Conservation (phyloP, 495 filamentous ascomycete genomes). For the Trichocladium uniseriatum region DNA sequence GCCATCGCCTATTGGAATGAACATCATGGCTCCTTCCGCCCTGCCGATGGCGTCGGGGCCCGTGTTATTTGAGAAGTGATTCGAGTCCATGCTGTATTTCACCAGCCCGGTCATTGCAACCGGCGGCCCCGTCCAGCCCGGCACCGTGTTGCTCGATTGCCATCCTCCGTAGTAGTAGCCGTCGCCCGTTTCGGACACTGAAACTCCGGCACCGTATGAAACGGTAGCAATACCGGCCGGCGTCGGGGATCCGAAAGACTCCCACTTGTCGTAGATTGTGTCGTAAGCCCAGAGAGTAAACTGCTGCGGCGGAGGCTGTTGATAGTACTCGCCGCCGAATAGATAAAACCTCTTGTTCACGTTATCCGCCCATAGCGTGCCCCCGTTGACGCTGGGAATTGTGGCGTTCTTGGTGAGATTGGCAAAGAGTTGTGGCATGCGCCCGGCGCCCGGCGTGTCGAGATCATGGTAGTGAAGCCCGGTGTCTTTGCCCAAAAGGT, state of each 20-base stretch:
- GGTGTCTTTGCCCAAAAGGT: constrained; percentile 26
- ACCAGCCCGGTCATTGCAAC: constrained; percentile 33
- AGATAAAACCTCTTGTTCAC: constrained; percentile 46
- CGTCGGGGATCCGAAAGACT: constrained; percentile 20
- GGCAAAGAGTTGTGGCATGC: constrained; percentile 42
- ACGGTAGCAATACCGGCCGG: constrained; percentile 14
- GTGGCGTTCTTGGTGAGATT: constrained; percentile 42
- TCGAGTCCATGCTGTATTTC: constrained; percentile 36
- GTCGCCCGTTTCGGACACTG: constrained; percentile 18
- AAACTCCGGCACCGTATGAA: constrained; percentile 18
- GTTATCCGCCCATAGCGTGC: constrained; percentile 42
- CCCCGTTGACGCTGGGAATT: constrained; percentile 38
- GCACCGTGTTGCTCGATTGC: constrained; percentile 35
- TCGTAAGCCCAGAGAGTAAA: constrained; percentile 39
- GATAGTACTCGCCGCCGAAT: constrained; percentile 41
- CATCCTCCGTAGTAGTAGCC: constrained; percentile 39
- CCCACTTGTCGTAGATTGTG: constrained; percentile 37
- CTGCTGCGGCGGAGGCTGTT: constrained; percentile 24
- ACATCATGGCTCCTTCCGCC: constrained; percentile 39
- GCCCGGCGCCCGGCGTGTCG: constrained; percentile 24
- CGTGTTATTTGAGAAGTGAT: constrained; percentile 33
- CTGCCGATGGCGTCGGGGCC: constrained; percentile 37
- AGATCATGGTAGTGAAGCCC: constrained; percentile 43
- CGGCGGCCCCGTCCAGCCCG: constrained; percentile 34
- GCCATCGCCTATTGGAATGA: constrained; percentile 42